Conservation (phyloP, 768 basidiomycete genomes). For the Psilocybe tampanensis region DNA sequence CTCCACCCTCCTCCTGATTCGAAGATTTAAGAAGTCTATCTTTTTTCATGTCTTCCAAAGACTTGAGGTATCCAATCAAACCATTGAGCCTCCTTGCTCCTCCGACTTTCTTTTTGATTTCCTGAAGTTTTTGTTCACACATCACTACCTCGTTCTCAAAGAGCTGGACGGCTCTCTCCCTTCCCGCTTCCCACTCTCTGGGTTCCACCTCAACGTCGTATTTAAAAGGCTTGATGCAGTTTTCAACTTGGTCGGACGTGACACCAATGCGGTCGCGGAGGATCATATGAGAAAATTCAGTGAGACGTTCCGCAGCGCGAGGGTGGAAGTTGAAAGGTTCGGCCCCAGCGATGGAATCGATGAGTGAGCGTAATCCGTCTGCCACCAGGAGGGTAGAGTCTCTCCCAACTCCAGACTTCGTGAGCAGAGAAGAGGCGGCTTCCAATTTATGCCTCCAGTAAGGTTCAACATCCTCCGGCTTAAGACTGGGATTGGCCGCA, state of each 20-base stretch:
- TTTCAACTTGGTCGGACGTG: slow-evolving; percentile 99
- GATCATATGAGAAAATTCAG: slow-evolving; percentile 92
- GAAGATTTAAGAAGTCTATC: slow-evolving; percentile 58
- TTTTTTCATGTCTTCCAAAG: slow-evolving; percentile 75
- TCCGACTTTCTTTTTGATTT: slow-evolving; percentile 87
- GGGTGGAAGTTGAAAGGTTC: slow-evolving; percentile 96
- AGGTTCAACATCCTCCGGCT: slow-evolving; percentile 76
- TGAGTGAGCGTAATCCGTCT: slow-evolving; percentile 86
- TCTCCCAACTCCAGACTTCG: slow-evolving; percentile 94
- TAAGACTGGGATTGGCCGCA: slow-evolving; percentile 68
- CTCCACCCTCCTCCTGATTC: slow-evolving; percentile 39
- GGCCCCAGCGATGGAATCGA: slow-evolving; percentile 84
- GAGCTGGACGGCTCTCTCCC: slow-evolving; percentile 71
- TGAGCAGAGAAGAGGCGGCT: slow-evolving; percentile 88
- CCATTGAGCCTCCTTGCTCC: slow-evolving; percentile 78
- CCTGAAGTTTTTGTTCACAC: slow-evolving; percentile 86
- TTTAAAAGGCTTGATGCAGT: slow-evolving; percentile 99
- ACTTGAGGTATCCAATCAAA: slow-evolving; percentile 80
- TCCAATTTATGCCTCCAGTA: slow-evolving; percentile 98
- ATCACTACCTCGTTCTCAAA: slow-evolving; percentile 83
- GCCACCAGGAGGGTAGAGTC: slow-evolving; percentile 94
- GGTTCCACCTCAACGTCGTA: slow-evolving; percentile 96
- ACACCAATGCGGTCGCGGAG: slow-evolving; percentile 90
- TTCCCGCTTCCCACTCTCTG: slow-evolving; percentile 89
- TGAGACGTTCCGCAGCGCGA: slow-evolving; percentile 82